phyloP scores from a whole-genome alignment of 352 stramenopile genomes.

The Chrysophaeum taylorii region DNA sequence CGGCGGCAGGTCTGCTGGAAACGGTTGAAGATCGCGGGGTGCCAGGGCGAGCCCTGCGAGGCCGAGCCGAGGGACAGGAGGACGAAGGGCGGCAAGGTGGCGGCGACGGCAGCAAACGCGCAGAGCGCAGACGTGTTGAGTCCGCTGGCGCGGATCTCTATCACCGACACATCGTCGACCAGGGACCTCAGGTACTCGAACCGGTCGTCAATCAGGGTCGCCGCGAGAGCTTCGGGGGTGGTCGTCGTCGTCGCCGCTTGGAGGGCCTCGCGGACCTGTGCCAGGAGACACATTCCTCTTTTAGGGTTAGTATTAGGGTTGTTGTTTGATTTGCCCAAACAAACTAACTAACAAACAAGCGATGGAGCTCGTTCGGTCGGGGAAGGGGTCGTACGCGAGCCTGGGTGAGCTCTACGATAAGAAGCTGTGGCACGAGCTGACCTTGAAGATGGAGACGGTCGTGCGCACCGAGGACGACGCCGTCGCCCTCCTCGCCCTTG shows the following conservation, averaged over 20 bases:
- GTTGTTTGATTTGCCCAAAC: too few relatives aligned
- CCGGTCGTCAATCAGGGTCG: conserved; percentile 8
- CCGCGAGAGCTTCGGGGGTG: too few relatives aligned
- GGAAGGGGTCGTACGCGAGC: conserved; percentile 67
- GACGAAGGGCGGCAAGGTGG: background rate
- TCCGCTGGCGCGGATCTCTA: background rate
- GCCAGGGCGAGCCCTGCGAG: background rate
- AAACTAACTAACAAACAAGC: too few relatives aligned
- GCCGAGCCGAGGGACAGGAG: background rate
- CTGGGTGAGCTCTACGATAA: conserved; percentile 72
- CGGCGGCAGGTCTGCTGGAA: background rate
- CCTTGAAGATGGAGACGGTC: conserved; percentile 75
- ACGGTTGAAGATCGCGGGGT: background rate
- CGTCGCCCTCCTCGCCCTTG: conserved; percentile 63
- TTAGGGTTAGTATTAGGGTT: too few relatives aligned
- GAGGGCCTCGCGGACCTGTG: too few relatives aligned
- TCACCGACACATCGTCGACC: background rate
- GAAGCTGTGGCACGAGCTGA: conserved; percentile 96
- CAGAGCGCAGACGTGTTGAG: conserved; percentile 1
- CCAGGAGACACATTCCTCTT: too few relatives aligned
- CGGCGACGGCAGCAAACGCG: background rate
- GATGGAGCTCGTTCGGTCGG: too few relatives aligned
- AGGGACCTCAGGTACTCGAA: background rate
- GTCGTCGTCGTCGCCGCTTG: too few relatives aligned
- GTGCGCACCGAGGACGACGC: conserved; percentile 55